A percentile compares a stretch with the other conserved stretches of the same genome.
Evolutionary conservation across 306 rosid genomes (phyloP).

Genomic region (Sicyos edulis): DNA sequence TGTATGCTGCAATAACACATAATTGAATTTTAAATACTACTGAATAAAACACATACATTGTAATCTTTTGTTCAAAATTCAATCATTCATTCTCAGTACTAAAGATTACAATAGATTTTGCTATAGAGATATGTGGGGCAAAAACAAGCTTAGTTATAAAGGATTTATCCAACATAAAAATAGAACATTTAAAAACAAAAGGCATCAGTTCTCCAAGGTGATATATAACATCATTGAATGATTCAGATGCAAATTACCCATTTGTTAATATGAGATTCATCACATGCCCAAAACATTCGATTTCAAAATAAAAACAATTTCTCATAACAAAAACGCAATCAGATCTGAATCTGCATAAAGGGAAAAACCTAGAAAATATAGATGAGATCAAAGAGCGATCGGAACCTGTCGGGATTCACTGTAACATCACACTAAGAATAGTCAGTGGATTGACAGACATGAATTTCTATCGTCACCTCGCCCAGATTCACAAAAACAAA

Average conservation of each 20-base stretch:
- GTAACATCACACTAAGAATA: constrained; percentile 40
- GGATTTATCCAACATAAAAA: too few species aligned
- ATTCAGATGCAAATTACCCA: constrained; percentile 53
- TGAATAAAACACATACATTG: too few species aligned
- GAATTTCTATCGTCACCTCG: constrained; percentile 68
- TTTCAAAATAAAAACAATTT: not conserved
- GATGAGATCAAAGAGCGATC: constrained; percentile 36
- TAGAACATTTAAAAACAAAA: too few species aligned
- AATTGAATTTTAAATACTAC: too few species aligned
- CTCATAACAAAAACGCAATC: too few species aligned
- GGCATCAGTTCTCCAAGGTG: constrained; percentile 60
- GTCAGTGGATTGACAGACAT: constrained; percentile 87
- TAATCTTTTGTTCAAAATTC: too few species aligned
- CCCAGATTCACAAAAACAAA: not conserved
- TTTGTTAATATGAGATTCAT: constrained; percentile 30
- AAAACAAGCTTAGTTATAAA: too few species aligned
- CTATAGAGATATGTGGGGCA: too few species aligned
- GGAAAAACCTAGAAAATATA: not conserved
- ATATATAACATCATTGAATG: constrained; percentile 32
- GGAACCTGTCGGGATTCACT: constrained; percentile 96
- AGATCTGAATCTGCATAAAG: not conserved
- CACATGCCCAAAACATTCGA: constrained; percentile 28
- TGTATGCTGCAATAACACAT: too few species aligned
- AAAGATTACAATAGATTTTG: too few species aligned
- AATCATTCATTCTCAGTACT: too few species aligned